phyloP scores from a whole-genome alignment of 345 rosid genomes.

The Microthlaspi erraticum region DNA sequence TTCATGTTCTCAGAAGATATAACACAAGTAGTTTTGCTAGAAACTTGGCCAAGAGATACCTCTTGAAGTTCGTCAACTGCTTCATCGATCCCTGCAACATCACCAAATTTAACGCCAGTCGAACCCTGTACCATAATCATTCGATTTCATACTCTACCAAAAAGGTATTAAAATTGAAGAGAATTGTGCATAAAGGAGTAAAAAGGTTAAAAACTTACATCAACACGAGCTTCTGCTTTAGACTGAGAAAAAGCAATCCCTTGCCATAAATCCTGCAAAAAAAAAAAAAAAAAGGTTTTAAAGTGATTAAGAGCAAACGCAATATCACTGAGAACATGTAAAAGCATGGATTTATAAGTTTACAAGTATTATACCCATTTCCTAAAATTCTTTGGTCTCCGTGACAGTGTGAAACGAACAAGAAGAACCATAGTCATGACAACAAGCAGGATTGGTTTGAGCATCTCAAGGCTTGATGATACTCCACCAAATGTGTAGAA shows the following conservation, averaged over 20 bases:
- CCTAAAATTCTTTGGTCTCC: constrained; percentile 94
- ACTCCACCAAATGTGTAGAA: constrained; percentile 79
- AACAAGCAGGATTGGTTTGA: constrained; percentile 73
- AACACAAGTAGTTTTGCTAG: too few species aligned
- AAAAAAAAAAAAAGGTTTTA: constrained; percentile 18
- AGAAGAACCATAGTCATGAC: constrained; percentile 87
- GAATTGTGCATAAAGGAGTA: constrained; percentile 11
- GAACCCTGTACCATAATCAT: constrained; percentile 67
- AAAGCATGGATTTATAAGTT: constrained; percentile 11
- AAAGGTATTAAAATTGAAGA: constrained; percentile 10
- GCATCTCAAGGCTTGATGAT: constrained; percentile 78
- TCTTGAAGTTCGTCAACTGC: constrained; percentile 99
- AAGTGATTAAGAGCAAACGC: constrained; percentile 21
- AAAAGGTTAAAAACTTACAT: constrained; percentile 56
- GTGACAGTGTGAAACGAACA: constrained; percentile 87
- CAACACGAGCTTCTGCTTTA: constrained; percentile 99
- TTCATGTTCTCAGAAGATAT: constrained; percentile 14
- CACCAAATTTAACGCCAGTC: constrained; percentile 88
- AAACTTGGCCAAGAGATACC: constrained; percentile 54
- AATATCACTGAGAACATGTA: constrained; percentile 11
- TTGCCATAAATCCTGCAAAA: constrained; percentile 89
- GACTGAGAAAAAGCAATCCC: constrained; percentile 96
- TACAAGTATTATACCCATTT: constrained; percentile 71
- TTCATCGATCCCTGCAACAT: constrained; percentile 97
- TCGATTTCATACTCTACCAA: constrained; percentile 27